Base-by-base conservation (phyloP, 306 rosid genomes). In the Citrullus amarus region DNA sequence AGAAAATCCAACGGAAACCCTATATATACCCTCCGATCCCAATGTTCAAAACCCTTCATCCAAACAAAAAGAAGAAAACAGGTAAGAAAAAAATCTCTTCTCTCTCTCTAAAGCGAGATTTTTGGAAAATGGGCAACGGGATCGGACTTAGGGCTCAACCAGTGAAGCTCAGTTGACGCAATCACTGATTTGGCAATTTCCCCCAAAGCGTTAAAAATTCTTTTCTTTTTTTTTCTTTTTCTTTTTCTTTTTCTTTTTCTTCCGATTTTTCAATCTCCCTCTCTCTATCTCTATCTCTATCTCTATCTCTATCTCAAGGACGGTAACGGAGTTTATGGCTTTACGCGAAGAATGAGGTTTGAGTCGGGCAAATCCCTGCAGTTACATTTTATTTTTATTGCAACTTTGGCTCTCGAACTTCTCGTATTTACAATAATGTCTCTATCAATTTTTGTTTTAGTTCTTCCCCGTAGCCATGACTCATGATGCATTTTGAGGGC, bases 21-120 rank as follows among this genome's bases (percentile, higher is more conserved):
- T 79, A 80, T 82, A 65, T 67, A 86, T 83, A 84, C 91, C 91
- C 89, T 88, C 95, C 81, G 96, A 92, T 94, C 91, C 87, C 92
- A 92, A 90, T 86, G 88, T 90, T 93, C 88, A 83, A 90, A 93
- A 87, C 79, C 71, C 65, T 56, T 69, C 76, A 22, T 65, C 62
- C 62, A 48, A 38, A 65, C 71, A 65, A 17, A 34, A 65, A 63
- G 8, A 55, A 16, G 15, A 63, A 62, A 46, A 5, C 8, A 11
- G 3, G 10, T 43, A 62, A 28, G 8, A 30, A 78, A 63, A 48
- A 25, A 62, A 17, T 41, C 71, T 41, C 58, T 59, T 25, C 73
- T 3, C 28, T 48, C 62, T 50, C 62, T 65, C 75, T 53, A 51
- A 2, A 25, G 79, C 79, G 69, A 59, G 68, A 76, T 58, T 76